Evolutionary conservation across 495 filamentous ascomycete genomes (phyloP), one percentile per base, ranked within the genome.

Genomic region (Aspergillus egyptiacus): DNA sequence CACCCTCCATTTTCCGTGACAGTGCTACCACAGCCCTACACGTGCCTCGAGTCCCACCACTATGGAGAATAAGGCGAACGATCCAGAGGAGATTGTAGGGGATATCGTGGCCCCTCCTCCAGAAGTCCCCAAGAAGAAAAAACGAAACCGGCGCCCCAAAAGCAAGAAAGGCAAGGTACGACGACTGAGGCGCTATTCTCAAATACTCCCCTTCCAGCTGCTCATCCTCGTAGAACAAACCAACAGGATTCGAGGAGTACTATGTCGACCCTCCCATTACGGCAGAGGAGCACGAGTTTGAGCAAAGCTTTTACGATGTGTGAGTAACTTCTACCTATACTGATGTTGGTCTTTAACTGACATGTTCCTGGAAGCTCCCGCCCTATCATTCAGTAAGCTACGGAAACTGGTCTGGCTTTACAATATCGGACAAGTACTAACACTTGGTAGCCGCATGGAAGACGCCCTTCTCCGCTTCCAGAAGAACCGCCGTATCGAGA

Each of bases 401-500:
- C 28, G 15, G n/a, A 18, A 5, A 32, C 25, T 5, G 4, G n/a
- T 19, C 41, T 5, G 4, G n/a, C 13, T 28, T 33, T 25, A 23
- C 15, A 23, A 30, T 10, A 13, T 17, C n/a, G 23, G 15, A 13
- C 20, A 6, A 19, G 23, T 50, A 32, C 52, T 55, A 32, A 55
- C 30, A 17, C n/a, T 2, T 31, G 25, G 10, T 27, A 86, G 82
- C 35, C 89, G 93, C 33, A 86, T 97, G 14, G 84, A 97, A 61
- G 82, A 80, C 50, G 93, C 87, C 31, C 83, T 97, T 25, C 83
- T 89, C 49, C 85, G 89, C 7, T 99, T 82, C 71, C 74, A 82
- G 50, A 71, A 75, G 33, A 83, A 80, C 31, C 86, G 90, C 19
- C 89, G 85, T 46, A 74, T 95, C 45, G 78, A 89, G 46, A 60